Evolutionary conservation across 2,329 filamentous ascomycete genomes (phyloP), one percentile per base, ranked within the genome.

Genomic region (Fusarium algeriense): DNA sequence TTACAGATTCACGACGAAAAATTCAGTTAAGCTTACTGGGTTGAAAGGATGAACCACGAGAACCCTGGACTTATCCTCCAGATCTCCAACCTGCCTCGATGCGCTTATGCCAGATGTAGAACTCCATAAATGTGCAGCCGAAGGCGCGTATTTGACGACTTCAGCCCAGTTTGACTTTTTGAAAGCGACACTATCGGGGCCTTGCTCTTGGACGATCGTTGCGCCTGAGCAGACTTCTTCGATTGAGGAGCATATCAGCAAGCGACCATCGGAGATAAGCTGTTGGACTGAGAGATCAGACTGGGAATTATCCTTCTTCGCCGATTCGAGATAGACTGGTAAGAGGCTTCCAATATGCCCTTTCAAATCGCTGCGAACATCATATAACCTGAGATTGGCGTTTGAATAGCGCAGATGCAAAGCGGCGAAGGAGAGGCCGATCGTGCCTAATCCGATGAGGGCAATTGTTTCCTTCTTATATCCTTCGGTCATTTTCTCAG

Each of bases 31-130:
- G 3, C 58, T 45, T 26, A 70, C 68, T 0, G 71, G 71, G 13
- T 73, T 73, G 20, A 70, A 73, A 3, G 71, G 71, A 32, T 73
- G 71, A 14, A 73, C 71, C 12, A 72, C 71, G 0, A 73, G 38
- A 2, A 73, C 55, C 3, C 68, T 60, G 0, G 53, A 44, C 13
- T 69, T 69, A 6, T 73, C 64, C 4, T 67, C 30, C 0, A 73
- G 55, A 13, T 73, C 44, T 8, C 67, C 60, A 1, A 63, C 67
- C 14, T 73, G 71, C 3, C 35, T 71, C 1, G 71, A 73, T 6
- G 71, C 71, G 1, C 53, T 34, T 4, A 73, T 73, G 0, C 71
- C 71, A 20, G 71, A 73, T 0, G 71, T 73, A 1, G 71, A 73
- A 6, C 71, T 73, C 71, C 71, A 73, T 1, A 73, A 4, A 4